Evolutionary conservation across 495 filamentous ascomycete species (phyloP).

Genomic region (Amorphotheca resinae): DNA sequence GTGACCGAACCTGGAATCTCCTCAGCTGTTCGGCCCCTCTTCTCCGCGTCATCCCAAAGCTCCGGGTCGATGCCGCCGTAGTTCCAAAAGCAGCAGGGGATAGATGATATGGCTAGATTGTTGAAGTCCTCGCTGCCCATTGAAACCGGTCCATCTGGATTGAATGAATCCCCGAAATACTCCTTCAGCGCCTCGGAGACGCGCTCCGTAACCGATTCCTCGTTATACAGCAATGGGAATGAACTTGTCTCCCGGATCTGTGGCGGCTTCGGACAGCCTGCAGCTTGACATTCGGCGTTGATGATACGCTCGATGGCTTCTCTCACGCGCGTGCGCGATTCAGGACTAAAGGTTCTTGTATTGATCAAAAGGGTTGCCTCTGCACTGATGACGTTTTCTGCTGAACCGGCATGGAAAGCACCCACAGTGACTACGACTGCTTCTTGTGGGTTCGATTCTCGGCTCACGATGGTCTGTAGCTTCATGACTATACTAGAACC

Average conservation of each 20-base stretch:
- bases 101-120: background rate
- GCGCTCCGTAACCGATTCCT: background rate
- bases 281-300: background rate
- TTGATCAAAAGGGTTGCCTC: background rate
- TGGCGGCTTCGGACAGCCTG: background rate
- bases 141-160: background rate
- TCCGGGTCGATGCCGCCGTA: background rate
- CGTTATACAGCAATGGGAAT: background rate
- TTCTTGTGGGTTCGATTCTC: constrained; percentile 37
- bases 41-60: background rate
- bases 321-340: background rate
- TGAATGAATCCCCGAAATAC: background rate
- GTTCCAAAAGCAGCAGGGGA: background rate
- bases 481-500: constrained; percentile 34
- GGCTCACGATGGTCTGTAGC: constrained; percentile 40
- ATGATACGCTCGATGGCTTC: background rate
- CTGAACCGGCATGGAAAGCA: constrained; percentile 33
- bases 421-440: constrained; percentile 40
- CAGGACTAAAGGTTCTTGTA: background rate
- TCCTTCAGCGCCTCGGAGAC: background rate
- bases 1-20: background rate
- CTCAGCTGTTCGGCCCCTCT: background rate
- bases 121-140: background rate
- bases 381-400: constrained; percentile 40
- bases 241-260: background rate